Evolutionary conservation across 768 basidiomycete genomes (phyloP).

Genomic region (Leucosporidium creatinivorum): DNA sequence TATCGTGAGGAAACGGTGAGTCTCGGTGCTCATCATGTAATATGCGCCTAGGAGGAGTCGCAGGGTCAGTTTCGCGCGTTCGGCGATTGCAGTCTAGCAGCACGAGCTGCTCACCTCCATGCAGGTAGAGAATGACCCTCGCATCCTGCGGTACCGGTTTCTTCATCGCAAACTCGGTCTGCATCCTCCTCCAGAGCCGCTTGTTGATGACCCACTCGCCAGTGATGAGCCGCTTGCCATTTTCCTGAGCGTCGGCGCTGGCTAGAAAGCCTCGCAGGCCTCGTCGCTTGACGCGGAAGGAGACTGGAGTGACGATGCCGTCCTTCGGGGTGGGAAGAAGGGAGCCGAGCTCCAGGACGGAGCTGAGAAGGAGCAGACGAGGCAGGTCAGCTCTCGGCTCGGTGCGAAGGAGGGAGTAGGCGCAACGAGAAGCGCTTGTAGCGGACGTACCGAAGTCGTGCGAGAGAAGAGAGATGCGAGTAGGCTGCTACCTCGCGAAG

Average conservation of each 20-base stretch:
- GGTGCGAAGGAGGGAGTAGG: too few relatives aligned
- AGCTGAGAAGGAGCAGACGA: constrained; percentile 45
- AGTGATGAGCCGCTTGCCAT: constrained; percentile 68
- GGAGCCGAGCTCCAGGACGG: constrained; percentile 68
- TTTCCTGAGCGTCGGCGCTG: constrained; percentile 64
- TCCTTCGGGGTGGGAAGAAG: constrained; percentile 76
- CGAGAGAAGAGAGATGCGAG: constrained; percentile 74
- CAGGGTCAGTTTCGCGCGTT: neutral
- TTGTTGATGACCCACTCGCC: constrained; percentile 98
- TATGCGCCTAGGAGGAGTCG: constrained; percentile 61
- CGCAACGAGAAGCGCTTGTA: too few relatives aligned
- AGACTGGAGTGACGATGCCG: constrained; percentile 88
- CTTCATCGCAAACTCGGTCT: constrained; percentile 43
- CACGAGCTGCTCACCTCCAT: constrained; percentile 60
- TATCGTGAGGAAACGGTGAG: constrained; percentile 82
- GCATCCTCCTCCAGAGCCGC: constrained; percentile 77
- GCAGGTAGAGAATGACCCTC: constrained; percentile 82
- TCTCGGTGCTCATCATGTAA: constrained; percentile 82
- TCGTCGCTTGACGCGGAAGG: constrained; percentile 69
- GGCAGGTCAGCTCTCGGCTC: neutral
- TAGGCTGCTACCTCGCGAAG: constrained; percentile 77
- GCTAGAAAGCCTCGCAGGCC: constrained; percentile 71
- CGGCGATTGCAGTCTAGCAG: too few relatives aligned
- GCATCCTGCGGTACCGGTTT: constrained; percentile 47
- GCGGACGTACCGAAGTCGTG: constrained; percentile 42